Evolutionary conservation across 2,329 filamentous ascomycete species (phyloP), one percentile per base, ranked within the genome.

Genomic region (Fusarium luffae): DNA sequence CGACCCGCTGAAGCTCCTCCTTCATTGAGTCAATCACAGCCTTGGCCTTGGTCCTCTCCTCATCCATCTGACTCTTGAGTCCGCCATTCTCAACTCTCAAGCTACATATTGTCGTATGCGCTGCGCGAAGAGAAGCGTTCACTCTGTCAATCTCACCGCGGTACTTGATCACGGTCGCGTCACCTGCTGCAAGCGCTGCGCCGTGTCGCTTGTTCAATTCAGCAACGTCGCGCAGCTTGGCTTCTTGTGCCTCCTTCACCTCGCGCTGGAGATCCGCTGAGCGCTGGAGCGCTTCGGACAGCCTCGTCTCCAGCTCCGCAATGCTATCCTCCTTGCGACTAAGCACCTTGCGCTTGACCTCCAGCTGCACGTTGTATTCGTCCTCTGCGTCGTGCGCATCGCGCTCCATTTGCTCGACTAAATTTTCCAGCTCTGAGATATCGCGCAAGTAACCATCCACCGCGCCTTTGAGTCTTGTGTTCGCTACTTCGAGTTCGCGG

Each of bases 361-460:
- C 80, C 2, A 79, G 59, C 14, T 81, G 77, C 0, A 79, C 74
- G n/a, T 75, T 72, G 16, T 80, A 76, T 11, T 74, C 73, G 3
- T 78, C 75, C 5, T 76, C 68, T 0, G 77, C 75, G 3, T 77
- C 75, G 2, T 76, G 74, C 7, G 78, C 75, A 4, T 80, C 76
- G 1, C 63, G 54, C 66, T 90, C 87, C 59, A 89, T 77, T 7
- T 78, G 75, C 63, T 82, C 78, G 21, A 88, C 84, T 1, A 88
- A 79, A 2, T 61, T 72, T 75, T 90, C 87, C 0, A 90, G 81
- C 73, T 87, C 85, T 0, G 76, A 72, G 0, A 89, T 81, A 63
- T 90, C 88, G 6, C 83, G 81, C 11, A 83, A 76, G 71, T 90
- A 90, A 3, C 81, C 81, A 21, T 84, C 83, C 0, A 87, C 80